A percentile compares a stretch with the other conserved stretches of the same genome.
Evolutionary conservation across 2,329 filamentous ascomycete genomes (phyloP).

Genomic region (Apiospora koreana): DNA sequence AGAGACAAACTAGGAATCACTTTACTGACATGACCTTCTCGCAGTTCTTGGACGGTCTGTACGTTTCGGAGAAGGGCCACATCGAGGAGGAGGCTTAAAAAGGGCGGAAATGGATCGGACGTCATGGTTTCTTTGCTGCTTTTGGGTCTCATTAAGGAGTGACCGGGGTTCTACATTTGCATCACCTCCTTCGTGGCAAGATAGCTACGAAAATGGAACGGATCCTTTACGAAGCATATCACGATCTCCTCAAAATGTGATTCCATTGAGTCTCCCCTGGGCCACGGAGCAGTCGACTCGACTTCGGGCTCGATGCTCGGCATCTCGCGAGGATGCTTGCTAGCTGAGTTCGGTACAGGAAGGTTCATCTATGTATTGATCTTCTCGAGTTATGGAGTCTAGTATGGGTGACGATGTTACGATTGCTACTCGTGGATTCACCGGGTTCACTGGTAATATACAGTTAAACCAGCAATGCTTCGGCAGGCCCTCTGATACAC

Average conservation of each 20-base stretch:
- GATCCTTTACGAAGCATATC: conserved; percentile 26
- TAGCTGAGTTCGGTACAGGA: conserved; percentile 6
- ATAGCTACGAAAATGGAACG: conserved; percentile 36
- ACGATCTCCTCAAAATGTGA: conserved; percentile 10
- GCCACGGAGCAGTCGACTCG: conserved; percentile 1
- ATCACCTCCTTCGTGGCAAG: conserved; percentile 57
- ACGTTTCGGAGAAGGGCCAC: conserved; percentile 99
- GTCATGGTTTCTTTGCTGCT: conserved; percentile 55
- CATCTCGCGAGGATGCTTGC: conserved; percentile 4
- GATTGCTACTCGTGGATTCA: conserved; percentile 7
- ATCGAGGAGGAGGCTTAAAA: conserved; percentile 68
- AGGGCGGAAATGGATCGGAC: conserved; percentile 31
- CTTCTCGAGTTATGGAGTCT: conserved; percentile 9
- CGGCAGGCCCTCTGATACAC: not conserved
- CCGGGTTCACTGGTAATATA: conserved; percentile 3
- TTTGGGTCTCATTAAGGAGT: conserved; percentile 63
- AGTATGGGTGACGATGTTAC: conserved; percentile 8
- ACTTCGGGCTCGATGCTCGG: not conserved
- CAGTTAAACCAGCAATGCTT: not conserved
- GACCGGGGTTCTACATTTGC: conserved; percentile 61
- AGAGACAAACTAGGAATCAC: not conserved
- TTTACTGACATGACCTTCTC: conserved; percentile 1
- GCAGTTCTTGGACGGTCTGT: conserved; percentile 99
- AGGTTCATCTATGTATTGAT: not conserved
- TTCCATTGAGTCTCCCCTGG: not conserved